A percentile compares a stretch with the other conserved stretches of the same genome.
These are phyloP conservation scores for Acarospora socialis DNA, from an alignment of 2,329 filamentous ascomycete genomes.

Conservation along the genomic window DNA sequence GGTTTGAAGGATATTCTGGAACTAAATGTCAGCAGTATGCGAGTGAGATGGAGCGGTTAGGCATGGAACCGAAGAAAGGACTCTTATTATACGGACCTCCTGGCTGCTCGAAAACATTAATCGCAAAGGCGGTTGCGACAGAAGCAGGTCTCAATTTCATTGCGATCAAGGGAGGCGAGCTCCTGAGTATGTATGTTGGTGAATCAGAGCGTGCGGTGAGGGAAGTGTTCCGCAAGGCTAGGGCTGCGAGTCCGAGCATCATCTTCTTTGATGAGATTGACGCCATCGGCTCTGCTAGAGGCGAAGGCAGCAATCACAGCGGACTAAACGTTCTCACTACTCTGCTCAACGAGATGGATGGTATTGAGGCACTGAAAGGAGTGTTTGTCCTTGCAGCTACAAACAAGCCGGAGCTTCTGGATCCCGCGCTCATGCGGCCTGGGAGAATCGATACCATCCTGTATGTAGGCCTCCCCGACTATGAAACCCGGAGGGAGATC, in stretches of 20 bases:
- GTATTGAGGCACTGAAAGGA: conserved; percentile 69
- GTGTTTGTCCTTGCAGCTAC: conserved; percentile 84
- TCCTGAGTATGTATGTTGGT: conserved; percentile 93
- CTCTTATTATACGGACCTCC: conserved; percentile 84
- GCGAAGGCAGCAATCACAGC: conserved; percentile 33
- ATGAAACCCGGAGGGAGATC: conserved; percentile 60
- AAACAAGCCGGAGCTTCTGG: conserved; percentile 74
- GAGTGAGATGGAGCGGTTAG: conserved; percentile 35
- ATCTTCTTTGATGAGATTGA: conserved; percentile 98
- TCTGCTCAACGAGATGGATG: conserved; percentile 88
- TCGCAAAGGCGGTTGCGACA: conserved; percentile 78
- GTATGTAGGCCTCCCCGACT: conserved; percentile 71
- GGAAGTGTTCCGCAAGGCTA: conserved; percentile 71
- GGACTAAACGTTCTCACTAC: conserved; percentile 75
- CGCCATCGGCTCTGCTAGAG: conserved; percentile 54
- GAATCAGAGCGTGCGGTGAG: conserved; percentile 80
- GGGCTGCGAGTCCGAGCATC: conserved; percentile 75
- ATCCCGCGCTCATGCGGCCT: conserved; percentile 70
- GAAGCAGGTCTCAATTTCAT: conserved; percentile 89
- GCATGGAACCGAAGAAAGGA: conserved; percentile 56
- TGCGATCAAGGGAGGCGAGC: conserved; percentile 81
- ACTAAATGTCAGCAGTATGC: conserved; percentile 26
- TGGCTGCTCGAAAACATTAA: conserved; percentile 88
- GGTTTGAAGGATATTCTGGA: background rate
- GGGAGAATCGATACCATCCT: conserved; percentile 75